Conservation (phyloP, 1,284 basidiomycete species). For the Polyporus tsugae region DNA sequence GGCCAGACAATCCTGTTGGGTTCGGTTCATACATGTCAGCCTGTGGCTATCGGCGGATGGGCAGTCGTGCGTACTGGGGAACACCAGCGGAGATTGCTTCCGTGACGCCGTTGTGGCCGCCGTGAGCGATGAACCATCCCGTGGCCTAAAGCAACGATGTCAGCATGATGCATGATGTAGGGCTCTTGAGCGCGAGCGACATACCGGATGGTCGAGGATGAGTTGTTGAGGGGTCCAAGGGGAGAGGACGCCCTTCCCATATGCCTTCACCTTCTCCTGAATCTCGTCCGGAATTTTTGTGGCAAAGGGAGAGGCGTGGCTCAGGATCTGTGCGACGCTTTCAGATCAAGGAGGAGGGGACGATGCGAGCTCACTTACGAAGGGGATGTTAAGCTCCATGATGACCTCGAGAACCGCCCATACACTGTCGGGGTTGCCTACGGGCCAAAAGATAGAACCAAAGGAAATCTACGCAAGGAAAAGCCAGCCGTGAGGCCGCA, state of each 20-base stretch:
- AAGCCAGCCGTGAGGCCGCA: background rate
- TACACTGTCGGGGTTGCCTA: slow-evolving; percentile 25
- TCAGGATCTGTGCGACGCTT: slow-evolving; percentile 30
- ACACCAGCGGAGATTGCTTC: slow-evolving; percentile 27
- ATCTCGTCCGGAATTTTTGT: slow-evolving; percentile 29
- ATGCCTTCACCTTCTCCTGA: slow-evolving; percentile 29
- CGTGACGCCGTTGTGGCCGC: slow-evolving; percentile 29
- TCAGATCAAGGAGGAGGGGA: background rate
- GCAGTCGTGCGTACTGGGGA: slow-evolving; percentile 20
- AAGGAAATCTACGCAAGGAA: slow-evolving; percentile 29
- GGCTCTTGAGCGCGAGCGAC: background rate
- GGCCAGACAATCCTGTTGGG: slow-evolving; percentile 33
- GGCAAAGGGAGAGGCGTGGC: slow-evolving; percentile 32
- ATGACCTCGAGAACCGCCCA: slow-evolving; percentile 35
- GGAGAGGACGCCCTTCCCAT: slow-evolving; percentile 32
- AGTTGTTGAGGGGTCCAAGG: slow-evolving; percentile 37
- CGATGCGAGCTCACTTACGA: slow-evolving; percentile 20
- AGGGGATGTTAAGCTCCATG: slow-evolving; percentile 32
- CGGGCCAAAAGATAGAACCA: slow-evolving; percentile 34
- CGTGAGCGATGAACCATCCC: slow-evolving; percentile 31
- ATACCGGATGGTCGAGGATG: slow-evolving; percentile 37
- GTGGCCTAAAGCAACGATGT: slow-evolving; percentile 15
- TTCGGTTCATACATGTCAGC: background rate
- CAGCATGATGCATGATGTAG: background rate
- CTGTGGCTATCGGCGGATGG: background rate